Base-by-base conservation (phyloP, 768 basidiomycete genomes). In the Kwoniella sp. region DNA sequence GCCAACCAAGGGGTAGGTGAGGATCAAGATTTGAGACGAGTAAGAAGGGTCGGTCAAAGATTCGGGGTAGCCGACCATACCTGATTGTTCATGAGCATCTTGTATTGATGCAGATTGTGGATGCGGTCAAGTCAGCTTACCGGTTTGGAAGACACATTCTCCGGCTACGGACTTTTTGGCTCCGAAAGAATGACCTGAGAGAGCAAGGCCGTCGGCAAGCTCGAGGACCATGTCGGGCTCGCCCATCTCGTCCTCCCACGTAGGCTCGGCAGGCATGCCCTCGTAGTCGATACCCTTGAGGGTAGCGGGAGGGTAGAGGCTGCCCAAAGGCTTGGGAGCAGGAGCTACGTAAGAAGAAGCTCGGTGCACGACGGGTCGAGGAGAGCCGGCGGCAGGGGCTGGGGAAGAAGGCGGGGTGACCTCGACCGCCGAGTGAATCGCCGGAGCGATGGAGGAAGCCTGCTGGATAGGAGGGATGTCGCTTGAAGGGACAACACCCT, bases 101-200 rank as follows among this genome's bases (percentile, higher is more conserved):
- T 54, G n/a, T 53, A 12, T 45, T 15, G 23, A 26, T 51, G 51
- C 3, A 37, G 3, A 17, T 17, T 11, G 17, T 3, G 22, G 41
- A 2, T 37, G 31, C 17, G 25, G 20, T 41, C 25, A 37, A 17
- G 41, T 20, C 41, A 28, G 72, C 89, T 80, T 76, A 94, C 96
- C 96, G 45, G 96, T 99, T 84, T 97, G 95, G 83, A 99, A 99
- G 77, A 99, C 96, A 81, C 96, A 98, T 86, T 99, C 96, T 73
- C 96, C 96, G 20, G 95, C 86, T 31, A 95, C 85, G 77, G 91
- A 93, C 82, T 92, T 94, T 73, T 92, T 86, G 3, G 92, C 93
- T 75, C 96, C 96, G 77, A 99, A 98, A 76, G 90, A 92, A 79
- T 90, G 88, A 37, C 96, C 96, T 62, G 89, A 84, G 75, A 87